phyloP scores from a whole-genome alignment of 495 filamentous ascomycete species.

The Talaromyces proteolyticus region DNA sequence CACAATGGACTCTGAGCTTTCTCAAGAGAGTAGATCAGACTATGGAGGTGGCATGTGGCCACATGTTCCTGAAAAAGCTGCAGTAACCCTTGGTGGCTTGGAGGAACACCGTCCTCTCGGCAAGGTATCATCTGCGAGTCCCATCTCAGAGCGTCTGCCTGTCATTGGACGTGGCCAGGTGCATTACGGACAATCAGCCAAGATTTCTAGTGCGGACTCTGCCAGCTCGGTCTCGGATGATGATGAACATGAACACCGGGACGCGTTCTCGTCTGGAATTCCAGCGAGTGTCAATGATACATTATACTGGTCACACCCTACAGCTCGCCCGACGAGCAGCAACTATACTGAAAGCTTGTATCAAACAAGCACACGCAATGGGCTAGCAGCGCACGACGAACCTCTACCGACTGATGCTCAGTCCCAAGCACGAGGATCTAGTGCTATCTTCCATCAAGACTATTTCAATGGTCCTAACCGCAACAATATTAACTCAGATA shows the following conservation, averaged over 20 bases:
- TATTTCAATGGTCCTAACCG: slow-evolving; percentile 4
- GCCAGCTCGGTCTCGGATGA: slow-evolving; percentile 51
- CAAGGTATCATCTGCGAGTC: slow-evolving; percentile 59
- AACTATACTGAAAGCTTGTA: slow-evolving; percentile 53
- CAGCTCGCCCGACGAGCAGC: slow-evolving; percentile 51
- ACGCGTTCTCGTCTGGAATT: slow-evolving; percentile 45
- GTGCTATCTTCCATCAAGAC: slow-evolving; percentile 21
- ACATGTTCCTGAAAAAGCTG: slow-evolving; percentile 21
- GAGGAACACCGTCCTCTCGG: slow-evolving; percentile 37
- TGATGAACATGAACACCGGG: slow-evolving; percentile 18
- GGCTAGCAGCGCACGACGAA: slow-evolving; percentile 13
- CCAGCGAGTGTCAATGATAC: slow-evolving; percentile 42
- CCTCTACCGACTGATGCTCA: slow-evolving; percentile 9
- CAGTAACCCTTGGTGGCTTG: slow-evolving; percentile 30
- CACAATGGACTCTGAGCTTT: slow-evolving; percentile 19
- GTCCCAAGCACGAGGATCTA: slow-evolving; percentile 28
- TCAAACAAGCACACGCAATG: slow-evolving; percentile 29
- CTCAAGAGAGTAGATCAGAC: slow-evolving; percentile 21
- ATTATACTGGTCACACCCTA: slow-evolving; percentile 44
- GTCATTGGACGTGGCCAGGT: neutral
- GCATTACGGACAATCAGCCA: slow-evolving; percentile 51
- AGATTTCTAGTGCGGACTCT: slow-evolving; percentile 56
- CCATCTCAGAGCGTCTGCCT: slow-evolving; percentile 50
- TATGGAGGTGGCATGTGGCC: slow-evolving; percentile 36
- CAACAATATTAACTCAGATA: slow-evolving; percentile 46